Percentiles rank a stretch among this genome's conserved stretches.
These are phyloP conservation scores for Phytophthora agathidicida DNA, from an alignment of 352 stramenopile genomes.

Conservation along the genomic window DNA sequence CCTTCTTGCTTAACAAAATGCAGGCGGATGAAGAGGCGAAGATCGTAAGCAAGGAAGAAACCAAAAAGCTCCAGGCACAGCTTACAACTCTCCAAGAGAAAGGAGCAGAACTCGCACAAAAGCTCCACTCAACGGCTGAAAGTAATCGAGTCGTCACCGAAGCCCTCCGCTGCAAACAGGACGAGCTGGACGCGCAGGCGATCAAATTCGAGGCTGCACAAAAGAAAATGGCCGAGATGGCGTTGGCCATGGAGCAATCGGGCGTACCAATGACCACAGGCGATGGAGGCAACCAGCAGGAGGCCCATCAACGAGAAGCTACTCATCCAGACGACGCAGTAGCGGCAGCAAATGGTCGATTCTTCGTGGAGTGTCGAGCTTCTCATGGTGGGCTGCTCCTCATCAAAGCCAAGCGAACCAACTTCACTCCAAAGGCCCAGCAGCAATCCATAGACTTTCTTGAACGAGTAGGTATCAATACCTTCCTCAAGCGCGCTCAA, in stretches of 20 bases:
- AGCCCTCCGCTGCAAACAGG: constrained; percentile 87
- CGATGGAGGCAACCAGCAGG: constrained; percentile 29
- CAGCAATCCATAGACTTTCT: constrained; percentile 88
- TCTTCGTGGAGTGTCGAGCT: constrained; percentile 87
- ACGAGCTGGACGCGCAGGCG: constrained; percentile 88
- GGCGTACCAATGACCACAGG: constrained; percentile 36
- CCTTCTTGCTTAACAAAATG: constrained; percentile 97
- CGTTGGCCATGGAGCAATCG: constrained; percentile 62
- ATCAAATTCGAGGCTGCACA: constrained; percentile 84
- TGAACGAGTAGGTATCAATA: constrained; percentile 89
- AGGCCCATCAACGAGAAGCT: constrained; percentile 30
- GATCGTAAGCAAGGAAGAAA: constrained; percentile 92
- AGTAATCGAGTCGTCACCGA: constrained; percentile 94
- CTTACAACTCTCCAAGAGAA: constrained; percentile 90
- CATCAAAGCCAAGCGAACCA: constrained; percentile 93
- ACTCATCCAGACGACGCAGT: constrained; percentile 66
- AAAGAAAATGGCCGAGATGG: constrained; percentile 73
- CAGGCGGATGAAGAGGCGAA: constrained; percentile 96
- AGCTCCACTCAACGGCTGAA: constrained; percentile 91
- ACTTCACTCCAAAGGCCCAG: constrained; percentile 54
- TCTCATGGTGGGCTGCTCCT: constrained; percentile 87
- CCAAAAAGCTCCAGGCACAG: constrained; percentile 95
- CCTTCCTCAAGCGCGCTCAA: constrained; percentile 93
- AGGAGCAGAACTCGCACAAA: constrained; percentile 87
- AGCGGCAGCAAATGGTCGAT: constrained; percentile 69